Percentiles rank a stretch among this genome's conserved stretches.
Evolutionary conservation across 306 rosid species (phyloP).

Genomic region (Mucuna pruriens): DNA sequence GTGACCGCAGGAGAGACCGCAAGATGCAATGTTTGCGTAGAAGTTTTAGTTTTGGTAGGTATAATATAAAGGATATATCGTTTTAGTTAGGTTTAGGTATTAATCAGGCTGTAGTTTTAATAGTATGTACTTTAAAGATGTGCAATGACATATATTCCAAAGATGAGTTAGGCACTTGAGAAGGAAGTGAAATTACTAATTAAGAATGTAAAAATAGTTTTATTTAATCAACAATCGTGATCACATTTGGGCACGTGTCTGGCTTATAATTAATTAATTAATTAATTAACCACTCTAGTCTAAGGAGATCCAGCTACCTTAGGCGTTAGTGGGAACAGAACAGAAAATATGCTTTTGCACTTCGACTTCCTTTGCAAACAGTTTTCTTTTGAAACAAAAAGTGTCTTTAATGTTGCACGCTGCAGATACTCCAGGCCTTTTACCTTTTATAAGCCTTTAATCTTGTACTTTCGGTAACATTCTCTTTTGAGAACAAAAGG

Average conservation of each 20-base stretch:
- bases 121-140: not conserved
- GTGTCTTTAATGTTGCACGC: slow-evolving; percentile 3
- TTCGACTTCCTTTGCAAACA: not conserved
- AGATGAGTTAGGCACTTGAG: not conserved
- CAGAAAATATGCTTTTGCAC: slow-evolving; percentile 29
- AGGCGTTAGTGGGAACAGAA: slow-evolving; percentile 23
- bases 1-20: not conserved
- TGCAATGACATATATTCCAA: not conserved
- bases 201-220: not conserved
- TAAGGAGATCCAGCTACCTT: not conserved
- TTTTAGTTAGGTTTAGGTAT: slow-evolving; percentile 8
- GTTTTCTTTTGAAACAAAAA: slow-evolving; percentile 17
- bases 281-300: not conserved
- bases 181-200: not conserved
- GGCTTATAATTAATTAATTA: too few species aligned
- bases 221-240: not conserved
- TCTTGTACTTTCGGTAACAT: not conserved
- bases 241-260: not conserved
- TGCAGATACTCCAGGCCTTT: not conserved
- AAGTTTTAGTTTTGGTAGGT: slow-evolving; percentile 26
- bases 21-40: not conserved
- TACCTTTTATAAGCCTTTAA: not conserved
- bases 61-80: not conserved
- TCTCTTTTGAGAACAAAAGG: not conserved
- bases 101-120: not conserved